phyloP scores from a whole-genome alignment of 768 basidiomycete genomes.

The Tricholoma hemisulphureum region DNA sequence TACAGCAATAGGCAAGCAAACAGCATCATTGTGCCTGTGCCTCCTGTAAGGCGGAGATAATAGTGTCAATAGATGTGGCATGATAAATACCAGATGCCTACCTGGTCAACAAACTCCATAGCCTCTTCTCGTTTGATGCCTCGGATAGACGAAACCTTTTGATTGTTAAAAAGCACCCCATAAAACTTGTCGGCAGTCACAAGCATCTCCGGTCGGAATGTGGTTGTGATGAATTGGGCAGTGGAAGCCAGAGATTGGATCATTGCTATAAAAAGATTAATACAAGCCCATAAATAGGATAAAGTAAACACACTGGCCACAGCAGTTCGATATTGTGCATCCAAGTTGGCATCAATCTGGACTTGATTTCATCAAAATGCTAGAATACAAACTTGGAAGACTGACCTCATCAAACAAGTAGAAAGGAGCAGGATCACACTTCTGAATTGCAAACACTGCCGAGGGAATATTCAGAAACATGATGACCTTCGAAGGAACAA shows the following conservation, averaged over 20 bases:
- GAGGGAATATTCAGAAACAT: neutral
- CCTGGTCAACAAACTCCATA: conserved; percentile 92
- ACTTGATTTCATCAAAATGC: neutral
- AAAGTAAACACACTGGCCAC: conserved; percentile 71
- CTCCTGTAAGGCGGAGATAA: conserved; percentile 15
- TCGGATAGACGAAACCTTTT: conserved; percentile 89
- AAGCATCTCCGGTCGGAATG: conserved; percentile 97
- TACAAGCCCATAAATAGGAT: neutral
- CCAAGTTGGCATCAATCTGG: conserved; percentile 95
- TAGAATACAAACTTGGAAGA: neutral
- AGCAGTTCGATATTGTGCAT: conserved; percentile 96
- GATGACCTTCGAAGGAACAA: neutral
- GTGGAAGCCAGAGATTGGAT: conserved; percentile 85
- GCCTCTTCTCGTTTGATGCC: conserved; percentile 89
- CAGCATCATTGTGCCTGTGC: conserved; percentile 27
- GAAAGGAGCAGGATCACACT: conserved; percentile 98
- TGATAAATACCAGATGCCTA: conserved; percentile 24
- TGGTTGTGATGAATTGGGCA: conserved; percentile 97
- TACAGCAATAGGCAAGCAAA: neutral
- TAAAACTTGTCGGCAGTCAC: conserved; percentile 96
- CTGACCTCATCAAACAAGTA: conserved; percentile 95
- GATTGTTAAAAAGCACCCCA: conserved; percentile 93
- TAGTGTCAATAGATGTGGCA: neutral
- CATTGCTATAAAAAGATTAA: conserved; percentile 62
- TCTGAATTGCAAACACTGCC: conserved; percentile 95